These are phyloP conservation scores for Bolboschoenoplectus hybrid DNA, from an alignment of 202 grass and related monocot genomes.

Conservation along the genomic window DNA sequence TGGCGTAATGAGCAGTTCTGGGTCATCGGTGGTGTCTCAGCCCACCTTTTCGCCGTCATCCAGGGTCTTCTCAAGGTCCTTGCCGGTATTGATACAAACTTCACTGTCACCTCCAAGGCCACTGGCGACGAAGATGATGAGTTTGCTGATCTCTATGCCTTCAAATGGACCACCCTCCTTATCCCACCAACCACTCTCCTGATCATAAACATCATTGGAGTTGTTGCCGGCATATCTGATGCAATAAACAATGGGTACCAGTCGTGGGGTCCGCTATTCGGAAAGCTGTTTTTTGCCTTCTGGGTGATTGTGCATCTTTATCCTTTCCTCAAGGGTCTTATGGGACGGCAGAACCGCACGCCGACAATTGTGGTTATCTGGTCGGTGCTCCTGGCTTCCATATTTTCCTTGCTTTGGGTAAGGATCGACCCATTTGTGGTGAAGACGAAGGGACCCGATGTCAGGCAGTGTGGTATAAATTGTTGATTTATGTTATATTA, in stretches of 20 bases:
- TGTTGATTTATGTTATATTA: slow-evolving; percentile 52
- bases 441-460: slow-evolving; percentile 80
- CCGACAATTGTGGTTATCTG: slow-evolving; percentile 93
- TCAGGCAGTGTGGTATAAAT: slow-evolving; percentile 89
- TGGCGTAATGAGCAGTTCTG: slow-evolving; percentile 99
- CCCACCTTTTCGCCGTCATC: slow-evolving; percentile 86
- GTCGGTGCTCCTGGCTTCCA: slow-evolving; percentile 84
- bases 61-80: slow-evolving; percentile 94
- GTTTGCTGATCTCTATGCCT: slow-evolving; percentile 79
- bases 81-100: slow-evolving; percentile 86
- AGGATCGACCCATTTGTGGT: slow-evolving; percentile 83
- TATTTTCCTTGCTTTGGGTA: slow-evolving; percentile 98
- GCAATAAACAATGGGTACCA: slow-evolving; percentile 94
- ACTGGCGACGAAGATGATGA: slow-evolving; percentile 66
- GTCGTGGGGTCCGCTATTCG: slow-evolving; percentile 85
- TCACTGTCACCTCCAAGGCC: slow-evolving; percentile 94
- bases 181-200: slow-evolving; percentile 88
- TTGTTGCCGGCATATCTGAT: slow-evolving; percentile 86
- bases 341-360: slow-evolving; percentile 91
- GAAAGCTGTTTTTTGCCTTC: slow-evolving; percentile 93
- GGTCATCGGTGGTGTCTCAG: slow-evolving; percentile 91
- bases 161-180: slow-evolving; percentile 98
- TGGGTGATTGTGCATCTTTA: slow-evolving; percentile 99
- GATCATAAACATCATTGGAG: slow-evolving; percentile 92
- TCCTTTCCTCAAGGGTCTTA: slow-evolving; percentile 96